These are phyloP conservation scores for Starmerella sp. DNA, from an alignment of 805 yeast genomes.

Conservation along the genomic window DNA sequence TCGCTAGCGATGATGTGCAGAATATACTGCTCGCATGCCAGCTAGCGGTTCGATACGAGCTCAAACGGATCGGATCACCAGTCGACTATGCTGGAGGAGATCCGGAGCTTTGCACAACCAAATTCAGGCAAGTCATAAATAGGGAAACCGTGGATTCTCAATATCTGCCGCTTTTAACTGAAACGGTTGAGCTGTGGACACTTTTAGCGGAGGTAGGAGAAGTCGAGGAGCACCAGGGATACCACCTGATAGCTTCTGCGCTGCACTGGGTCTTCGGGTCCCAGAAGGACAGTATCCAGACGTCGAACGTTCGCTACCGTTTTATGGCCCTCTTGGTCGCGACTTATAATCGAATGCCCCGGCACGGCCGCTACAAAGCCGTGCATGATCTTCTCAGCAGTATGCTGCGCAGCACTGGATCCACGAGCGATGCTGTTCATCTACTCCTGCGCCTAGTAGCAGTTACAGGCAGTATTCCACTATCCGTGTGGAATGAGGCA, in stretches of 20 bases:
- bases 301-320: not conserved
- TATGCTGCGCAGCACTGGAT: not conserved
- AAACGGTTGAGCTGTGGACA: constrained; percentile 5
- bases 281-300: not conserved
- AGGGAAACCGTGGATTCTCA: not conserved
- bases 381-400: constrained; percentile 6
- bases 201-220: not conserved
- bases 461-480: constrained; percentile 8
- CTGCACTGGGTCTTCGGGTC: constrained; percentile 7
- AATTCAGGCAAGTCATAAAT: not conserved
- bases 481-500: constrained; percentile 7
- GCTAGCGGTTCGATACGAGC: not conserved
- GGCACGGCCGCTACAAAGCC: not conserved
- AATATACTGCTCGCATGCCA: not conserved
- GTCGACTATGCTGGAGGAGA: not conserved
- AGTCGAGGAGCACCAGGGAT: constrained; percentile 8
- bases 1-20: not conserved
- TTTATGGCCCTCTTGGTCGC: constrained; percentile 1
- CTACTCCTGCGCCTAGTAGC: constrained; percentile 9
- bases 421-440: not conserved
- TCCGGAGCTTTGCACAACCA: not conserved
- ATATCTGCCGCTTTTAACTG: not conserved
- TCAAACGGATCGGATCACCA: not conserved
- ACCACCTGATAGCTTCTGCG: constrained; percentile 4
- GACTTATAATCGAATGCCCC: not conserved